Conservation (phyloP, 176 grass and related monocot genomes). For the Zea luxurians region DNA sequence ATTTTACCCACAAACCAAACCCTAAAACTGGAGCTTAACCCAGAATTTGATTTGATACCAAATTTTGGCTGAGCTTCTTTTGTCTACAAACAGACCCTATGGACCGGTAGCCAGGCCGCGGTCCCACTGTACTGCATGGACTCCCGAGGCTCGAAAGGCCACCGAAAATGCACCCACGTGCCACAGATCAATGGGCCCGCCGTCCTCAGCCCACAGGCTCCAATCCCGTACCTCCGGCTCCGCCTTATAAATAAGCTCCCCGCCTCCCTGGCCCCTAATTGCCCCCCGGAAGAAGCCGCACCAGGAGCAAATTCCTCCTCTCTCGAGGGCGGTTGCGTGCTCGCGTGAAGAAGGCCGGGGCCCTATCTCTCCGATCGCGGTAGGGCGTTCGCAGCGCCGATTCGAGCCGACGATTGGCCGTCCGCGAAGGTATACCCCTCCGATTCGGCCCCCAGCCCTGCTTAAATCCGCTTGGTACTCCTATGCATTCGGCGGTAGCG, state of each 20-base stretch:
- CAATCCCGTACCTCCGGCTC: background rate
- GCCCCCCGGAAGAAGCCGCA: background rate
- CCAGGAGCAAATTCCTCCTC: background rate
- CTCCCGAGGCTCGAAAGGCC: background rate
- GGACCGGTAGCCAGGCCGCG: no score
- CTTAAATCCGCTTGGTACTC: background rate
- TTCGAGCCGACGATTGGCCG: slow-evolving; percentile 22
- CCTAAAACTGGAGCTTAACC: no score
- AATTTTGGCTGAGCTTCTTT: no score
- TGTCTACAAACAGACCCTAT: no score
- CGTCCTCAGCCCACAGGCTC: background rate
- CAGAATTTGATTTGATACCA: no score
- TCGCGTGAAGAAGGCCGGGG: slow-evolving; percentile 7
- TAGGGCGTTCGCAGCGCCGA: background rate
- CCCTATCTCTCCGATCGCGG: background rate
- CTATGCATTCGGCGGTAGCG: background rate
- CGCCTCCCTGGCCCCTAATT: background rate
- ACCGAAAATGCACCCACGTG: background rate
- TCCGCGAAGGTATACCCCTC: slow-evolving; percentile 36
- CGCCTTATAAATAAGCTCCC: slow-evolving; percentile 13
- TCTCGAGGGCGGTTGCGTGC: slow-evolving; percentile 41
- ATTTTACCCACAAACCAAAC: no score
- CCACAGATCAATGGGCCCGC: background rate
- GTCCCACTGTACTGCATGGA: no score
- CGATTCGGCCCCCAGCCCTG: slow-evolving; percentile 27